phyloP scores from a whole-genome alignment of 345 rosid genomes.

The Citrus glauca region DNA sequence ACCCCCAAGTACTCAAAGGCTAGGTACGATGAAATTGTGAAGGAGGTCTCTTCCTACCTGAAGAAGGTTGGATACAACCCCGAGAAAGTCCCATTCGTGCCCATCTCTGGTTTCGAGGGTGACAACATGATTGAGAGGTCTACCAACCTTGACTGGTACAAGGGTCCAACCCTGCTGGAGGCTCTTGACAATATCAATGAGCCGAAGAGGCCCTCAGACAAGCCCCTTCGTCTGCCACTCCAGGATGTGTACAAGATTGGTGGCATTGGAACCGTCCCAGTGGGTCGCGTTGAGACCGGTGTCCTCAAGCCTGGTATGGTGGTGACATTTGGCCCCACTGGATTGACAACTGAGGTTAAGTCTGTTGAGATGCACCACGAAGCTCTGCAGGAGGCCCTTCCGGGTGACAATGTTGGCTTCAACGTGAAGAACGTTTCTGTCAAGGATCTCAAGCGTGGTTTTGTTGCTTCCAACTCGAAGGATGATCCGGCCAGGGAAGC shows the following conservation, averaged over 20 bases:
- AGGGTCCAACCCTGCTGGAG: slow-evolving; percentile 49
- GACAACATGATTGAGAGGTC: slow-evolving; percentile 61
- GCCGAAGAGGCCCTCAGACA: slow-evolving; percentile 35
- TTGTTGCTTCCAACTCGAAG: slow-evolving; percentile 17
- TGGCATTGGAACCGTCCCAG: slow-evolving; percentile 38
- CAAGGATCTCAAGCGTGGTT: slow-evolving; percentile 23
- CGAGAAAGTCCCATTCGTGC: slow-evolving; percentile 46
- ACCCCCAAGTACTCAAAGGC: slow-evolving; percentile 57
- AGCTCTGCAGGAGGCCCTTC: slow-evolving; percentile 38
- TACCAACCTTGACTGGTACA: slow-evolving; percentile 51
- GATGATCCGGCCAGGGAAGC: slow-evolving; percentile 20
- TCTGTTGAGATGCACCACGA: slow-evolving; percentile 42
- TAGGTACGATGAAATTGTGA: slow-evolving; percentile 43
- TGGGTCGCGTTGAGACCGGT: slow-evolving; percentile 38
- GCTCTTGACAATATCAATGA: slow-evolving; percentile 48
- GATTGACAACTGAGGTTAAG: slow-evolving; percentile 36
- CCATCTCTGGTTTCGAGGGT: slow-evolving; percentile 55
- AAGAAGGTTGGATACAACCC: slow-evolving; percentile 61
- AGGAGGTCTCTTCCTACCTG: slow-evolving; percentile 52
- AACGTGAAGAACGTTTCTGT: slow-evolving; percentile 20
- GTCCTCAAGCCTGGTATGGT: slow-evolving; percentile 30
- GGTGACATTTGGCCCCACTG: slow-evolving; percentile 34
- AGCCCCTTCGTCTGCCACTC: slow-evolving; percentile 32
- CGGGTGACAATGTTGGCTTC: slow-evolving; percentile 42
- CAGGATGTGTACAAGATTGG: slow-evolving; percentile 39